phyloP scores from a whole-genome alignment of 768 basidiomycete genomes.

The Daedalea quercina region DNA sequence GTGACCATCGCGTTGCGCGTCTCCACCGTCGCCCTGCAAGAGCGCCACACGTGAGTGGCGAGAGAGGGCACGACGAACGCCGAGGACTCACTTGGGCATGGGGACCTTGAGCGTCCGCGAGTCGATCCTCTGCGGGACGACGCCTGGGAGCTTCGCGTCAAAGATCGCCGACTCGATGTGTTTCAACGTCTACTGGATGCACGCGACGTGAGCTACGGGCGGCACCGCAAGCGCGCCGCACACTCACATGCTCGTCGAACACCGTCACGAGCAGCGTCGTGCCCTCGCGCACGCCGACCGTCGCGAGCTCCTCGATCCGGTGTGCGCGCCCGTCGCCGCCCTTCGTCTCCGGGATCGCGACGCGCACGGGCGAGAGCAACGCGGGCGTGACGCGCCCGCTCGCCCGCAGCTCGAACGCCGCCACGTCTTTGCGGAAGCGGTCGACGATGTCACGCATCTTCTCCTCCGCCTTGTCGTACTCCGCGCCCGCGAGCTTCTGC shows the following conservation, averaged over 20 bases:
- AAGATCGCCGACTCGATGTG: conserved; percentile 70
- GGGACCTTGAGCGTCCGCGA: conserved; percentile 70
- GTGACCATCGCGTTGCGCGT: conserved; percentile 50
- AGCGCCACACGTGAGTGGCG: neutral
- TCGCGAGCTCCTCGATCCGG: conserved; percentile 64
- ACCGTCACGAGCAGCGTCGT: conserved; percentile 65
- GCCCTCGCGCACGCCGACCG: conserved; percentile 77
- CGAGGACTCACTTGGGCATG: conserved; percentile 58
- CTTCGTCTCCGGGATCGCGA: conserved; percentile 39
- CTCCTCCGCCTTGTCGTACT: conserved; percentile 55
- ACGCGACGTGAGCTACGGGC: neutral
- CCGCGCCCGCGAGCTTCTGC: conserved; percentile 47
- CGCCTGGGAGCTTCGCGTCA: conserved; percentile 64
- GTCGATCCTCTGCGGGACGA: conserved; percentile 68
- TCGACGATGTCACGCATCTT: conserved; percentile 64
- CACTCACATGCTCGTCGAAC: conserved; percentile 70
- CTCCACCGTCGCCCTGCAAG: conserved; percentile 67
- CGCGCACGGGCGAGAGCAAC: conserved; percentile 61
- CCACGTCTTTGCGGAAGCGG: conserved; percentile 72
- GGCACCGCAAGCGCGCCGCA: neutral
- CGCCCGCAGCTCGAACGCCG: conserved; percentile 63
- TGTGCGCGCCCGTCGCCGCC: conserved; percentile 9
- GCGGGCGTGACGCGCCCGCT: conserved; percentile 72
- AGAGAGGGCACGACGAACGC: neutral
- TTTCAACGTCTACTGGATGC: conserved; percentile 70